These are phyloP conservation scores for Leishmania tarentolae DNA, from an alignment of 208 protist species.

Conservation along the genomic window DNA sequence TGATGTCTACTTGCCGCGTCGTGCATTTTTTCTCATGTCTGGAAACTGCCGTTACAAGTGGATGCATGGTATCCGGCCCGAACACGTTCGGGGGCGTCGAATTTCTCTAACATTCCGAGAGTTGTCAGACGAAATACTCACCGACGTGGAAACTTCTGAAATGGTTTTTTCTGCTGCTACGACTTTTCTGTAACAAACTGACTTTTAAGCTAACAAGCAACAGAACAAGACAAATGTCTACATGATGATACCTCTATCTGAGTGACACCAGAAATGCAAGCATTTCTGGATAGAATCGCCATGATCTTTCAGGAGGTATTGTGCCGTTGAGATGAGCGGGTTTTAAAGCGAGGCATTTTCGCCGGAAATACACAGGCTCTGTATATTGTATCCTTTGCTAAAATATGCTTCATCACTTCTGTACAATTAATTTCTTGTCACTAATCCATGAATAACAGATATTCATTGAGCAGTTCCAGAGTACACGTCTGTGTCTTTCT, in stretches of 20 bases:
- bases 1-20: slow-evolving; percentile 69
- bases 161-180: slow-evolving; percentile 42
- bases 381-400: not conserved
- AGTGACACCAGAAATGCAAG: not conserved
- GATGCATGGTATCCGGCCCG: slow-evolving; percentile 87
- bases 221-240: not conserved
- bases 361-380: not conserved
- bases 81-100: slow-evolving; percentile 57
- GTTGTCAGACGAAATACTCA: slow-evolving; percentile 55
- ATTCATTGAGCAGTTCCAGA: not conserved
- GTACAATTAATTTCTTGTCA: not conserved
- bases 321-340: not conserved
- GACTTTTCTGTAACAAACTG: slow-evolving; percentile 50
- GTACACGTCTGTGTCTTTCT: not conserved
- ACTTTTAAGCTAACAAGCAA: not conserved
- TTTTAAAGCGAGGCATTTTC: not conserved
- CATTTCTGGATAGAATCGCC: too few relatives aligned
- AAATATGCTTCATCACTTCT: not conserved
- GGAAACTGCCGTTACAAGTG: slow-evolving; percentile 68
- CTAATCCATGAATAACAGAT: not conserved
- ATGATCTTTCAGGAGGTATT: not conserved
- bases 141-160: slow-evolving; percentile 17
- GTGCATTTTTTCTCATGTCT: slow-evolving; percentile 80
- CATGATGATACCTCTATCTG: not conserved
- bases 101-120: slow-evolving; percentile 88